Conservation (phyloP, 208 protist genomes). For the Leishmania lainsoni region DNA sequence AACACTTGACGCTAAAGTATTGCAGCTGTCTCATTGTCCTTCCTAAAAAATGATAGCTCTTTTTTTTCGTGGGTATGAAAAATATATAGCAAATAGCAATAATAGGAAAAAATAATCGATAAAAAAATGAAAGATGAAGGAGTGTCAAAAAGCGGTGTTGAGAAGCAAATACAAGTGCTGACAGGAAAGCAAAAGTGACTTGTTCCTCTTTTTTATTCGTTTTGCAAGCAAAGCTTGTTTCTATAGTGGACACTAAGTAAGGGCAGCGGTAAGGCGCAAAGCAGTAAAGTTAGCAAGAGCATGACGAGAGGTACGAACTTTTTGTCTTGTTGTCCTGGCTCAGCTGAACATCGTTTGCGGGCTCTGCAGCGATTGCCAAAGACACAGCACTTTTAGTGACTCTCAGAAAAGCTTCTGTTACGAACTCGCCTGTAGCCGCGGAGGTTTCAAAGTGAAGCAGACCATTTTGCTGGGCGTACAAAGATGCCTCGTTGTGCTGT, state of each 20-base stretch:
- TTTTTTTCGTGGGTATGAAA: not conserved
- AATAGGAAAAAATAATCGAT: conserved; percentile 4
- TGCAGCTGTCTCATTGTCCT: not conserved
- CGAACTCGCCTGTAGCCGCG: conserved; percentile 92
- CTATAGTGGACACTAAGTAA: not conserved
- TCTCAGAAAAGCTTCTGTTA: conserved; percentile 93
- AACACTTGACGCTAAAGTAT: not conserved
- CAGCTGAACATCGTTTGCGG: not conserved
- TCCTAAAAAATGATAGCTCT: not conserved
- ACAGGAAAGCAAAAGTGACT: not conserved
- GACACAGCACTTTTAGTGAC: conserved; percentile 58
- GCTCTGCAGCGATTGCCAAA: not conserved
- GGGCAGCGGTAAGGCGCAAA: not conserved
- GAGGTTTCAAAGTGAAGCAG: conserved; percentile 92
- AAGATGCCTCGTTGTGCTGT: conserved; percentile 92
- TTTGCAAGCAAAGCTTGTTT: not conserved
- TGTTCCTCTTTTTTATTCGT: too few species aligned
- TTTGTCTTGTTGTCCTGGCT: not conserved
- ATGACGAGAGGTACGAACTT: conserved; percentile 11
- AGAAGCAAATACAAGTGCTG: not conserved
- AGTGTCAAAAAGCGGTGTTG: not conserved
- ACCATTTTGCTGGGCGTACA: conserved; percentile 93
- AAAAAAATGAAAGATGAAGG: conserved; percentile 4
- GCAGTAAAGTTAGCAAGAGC: conserved; percentile 20
- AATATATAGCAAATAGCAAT: not conserved